Evolutionary conservation across 345 rosid genomes (phyloP), one percentile per base, ranked within the genome.

Genomic region (Citrus australasica): DNA sequence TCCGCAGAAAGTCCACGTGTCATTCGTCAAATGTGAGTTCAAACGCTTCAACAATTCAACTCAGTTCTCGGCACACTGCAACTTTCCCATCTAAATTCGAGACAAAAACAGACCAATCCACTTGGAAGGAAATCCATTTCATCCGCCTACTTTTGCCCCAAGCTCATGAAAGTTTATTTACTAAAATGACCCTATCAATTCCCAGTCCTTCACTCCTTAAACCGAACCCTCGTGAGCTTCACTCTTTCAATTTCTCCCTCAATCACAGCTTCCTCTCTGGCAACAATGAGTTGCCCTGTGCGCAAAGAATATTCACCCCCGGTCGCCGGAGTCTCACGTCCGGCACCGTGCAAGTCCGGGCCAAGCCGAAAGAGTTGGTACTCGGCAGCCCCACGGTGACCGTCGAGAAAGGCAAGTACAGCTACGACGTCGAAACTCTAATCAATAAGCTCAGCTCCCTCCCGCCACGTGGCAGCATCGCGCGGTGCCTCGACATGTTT

Each of bases 401-500:
- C 6, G 89, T 96, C 7, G 97, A 93, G 87, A 91, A 94, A 83
- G 99, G 98, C 0, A 96, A 93, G 83, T 96, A 96, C 85, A 88
- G 92, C 84, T 96, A 96, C 89, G 97, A 93, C 78, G 97, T 96
- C 21, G 98, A 93, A 73, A 90, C 95, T n/a, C 86, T 96, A 51
- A 96, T 96, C 83, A 96, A 93, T 92, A 96, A 92, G 83, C 91
- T 94, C n/a, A 92, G 97, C 86, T 91, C 97, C 85, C 96, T 96
- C 33, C 97, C 99, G 3, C 99, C 99, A 0, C 99, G 98, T 1
- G 97, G 99, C 60, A 93, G 98, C 89, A 92, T 95, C 76, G 99
- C 98, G 0, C 87, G 98, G 0, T 92, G 96, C 63, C 85, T 95
- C 68, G 98, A 95, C 66, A 74, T 88, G 68, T 95, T 91, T 87